Evolutionary conservation across 2,329 filamentous ascomycete genomes (phyloP).

Genomic region (Cladosporium sp.): DNA sequence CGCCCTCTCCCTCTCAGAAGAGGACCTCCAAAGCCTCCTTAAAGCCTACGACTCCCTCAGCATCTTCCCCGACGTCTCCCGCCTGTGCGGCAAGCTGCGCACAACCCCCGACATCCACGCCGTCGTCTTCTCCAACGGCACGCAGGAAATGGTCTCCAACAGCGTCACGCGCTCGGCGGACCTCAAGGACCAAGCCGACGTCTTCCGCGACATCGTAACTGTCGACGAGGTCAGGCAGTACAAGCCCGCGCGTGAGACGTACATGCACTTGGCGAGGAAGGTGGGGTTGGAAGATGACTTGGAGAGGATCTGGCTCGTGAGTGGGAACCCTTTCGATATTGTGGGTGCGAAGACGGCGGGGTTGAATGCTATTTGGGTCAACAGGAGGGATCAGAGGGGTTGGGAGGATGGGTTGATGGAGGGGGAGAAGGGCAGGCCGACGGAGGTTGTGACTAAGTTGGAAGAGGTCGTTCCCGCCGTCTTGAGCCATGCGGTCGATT

Average conservation of each 20-base stretch:
- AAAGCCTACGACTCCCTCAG: constrained; percentile 60
- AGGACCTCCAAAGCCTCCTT: constrained; percentile 53
- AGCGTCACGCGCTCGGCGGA: constrained; percentile 57
- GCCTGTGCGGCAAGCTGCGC: constrained; percentile 48
- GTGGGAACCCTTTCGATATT: constrained; percentile 69
- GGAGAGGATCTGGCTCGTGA: constrained; percentile 62
- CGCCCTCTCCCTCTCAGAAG: constrained; percentile 41
- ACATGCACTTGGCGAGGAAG: constrained; percentile 54
- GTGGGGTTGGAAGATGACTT: constrained; percentile 45
- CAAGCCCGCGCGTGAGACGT: constrained; percentile 62
- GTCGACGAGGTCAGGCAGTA: constrained; percentile 58
- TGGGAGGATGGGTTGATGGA: constrained; percentile 62
- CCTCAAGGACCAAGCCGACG: constrained; percentile 44
- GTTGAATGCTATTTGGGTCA: constrained; percentile 63
- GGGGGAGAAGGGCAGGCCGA: constrained; percentile 43
- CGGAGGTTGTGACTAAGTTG: constrained; percentile 51
- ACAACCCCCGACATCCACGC: constrained; percentile 42
- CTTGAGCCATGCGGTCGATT: constrained; percentile 9
- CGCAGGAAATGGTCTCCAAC: constrained; percentile 56
- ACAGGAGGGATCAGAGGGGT: constrained; percentile 52
- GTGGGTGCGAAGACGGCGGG: constrained; percentile 60
- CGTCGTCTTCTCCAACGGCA: constrained; percentile 70
- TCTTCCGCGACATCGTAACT: constrained; percentile 56
- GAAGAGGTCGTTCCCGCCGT: constrained; percentile 49
- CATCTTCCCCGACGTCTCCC: constrained; percentile 60